A percentile compares a stretch with the other conserved stretches of the same genome.
Evolutionary conservation across 2,329 filamentous ascomycete species (phyloP).

Genomic region (Pseudogymnoascus sp.): DNA sequence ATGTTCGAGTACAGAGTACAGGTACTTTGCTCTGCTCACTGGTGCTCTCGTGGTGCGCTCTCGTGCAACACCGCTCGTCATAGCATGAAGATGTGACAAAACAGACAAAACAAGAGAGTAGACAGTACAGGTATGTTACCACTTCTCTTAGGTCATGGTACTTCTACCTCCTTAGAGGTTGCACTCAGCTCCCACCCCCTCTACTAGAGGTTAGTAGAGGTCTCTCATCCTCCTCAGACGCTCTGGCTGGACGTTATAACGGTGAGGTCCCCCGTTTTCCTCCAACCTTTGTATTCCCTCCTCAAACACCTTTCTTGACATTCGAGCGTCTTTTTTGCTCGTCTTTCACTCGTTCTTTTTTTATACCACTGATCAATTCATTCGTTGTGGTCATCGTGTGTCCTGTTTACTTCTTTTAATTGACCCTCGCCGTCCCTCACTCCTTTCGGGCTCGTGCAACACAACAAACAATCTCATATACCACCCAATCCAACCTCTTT

Average conservation of each 20-base stretch:
- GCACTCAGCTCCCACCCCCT: not conserved
- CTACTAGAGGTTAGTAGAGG: not conserved
- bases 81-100: not conserved
- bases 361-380: not conserved
- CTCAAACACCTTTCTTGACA: not conserved
- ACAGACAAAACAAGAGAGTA: not conserved
- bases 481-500: not conserved
- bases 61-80: not conserved
- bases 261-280: conserved; percentile 2
- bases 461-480: not conserved
- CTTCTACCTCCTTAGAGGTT: not conserved
- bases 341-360: conserved; percentile 7
- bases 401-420: conserved; percentile 6
- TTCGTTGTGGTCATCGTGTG: conserved; percentile 4
- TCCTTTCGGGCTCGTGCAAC: conserved; percentile 4
- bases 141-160: not conserved
- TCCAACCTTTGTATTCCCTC: not conserved
- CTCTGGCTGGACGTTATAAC: not conserved
- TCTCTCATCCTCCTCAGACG: not conserved
- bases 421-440: conserved; percentile 2
- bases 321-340: conserved; percentile 5
- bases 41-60: not conserved
- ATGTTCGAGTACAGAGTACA: conserved; percentile 7
- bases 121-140: not conserved
- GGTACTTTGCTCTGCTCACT: not conserved